A percentile compares a stretch with the other conserved stretches of the same genome.
Conservation (phyloP, 2,329 filamentous ascomycete genomes). For the Albifimbria verrucaria region DNA sequence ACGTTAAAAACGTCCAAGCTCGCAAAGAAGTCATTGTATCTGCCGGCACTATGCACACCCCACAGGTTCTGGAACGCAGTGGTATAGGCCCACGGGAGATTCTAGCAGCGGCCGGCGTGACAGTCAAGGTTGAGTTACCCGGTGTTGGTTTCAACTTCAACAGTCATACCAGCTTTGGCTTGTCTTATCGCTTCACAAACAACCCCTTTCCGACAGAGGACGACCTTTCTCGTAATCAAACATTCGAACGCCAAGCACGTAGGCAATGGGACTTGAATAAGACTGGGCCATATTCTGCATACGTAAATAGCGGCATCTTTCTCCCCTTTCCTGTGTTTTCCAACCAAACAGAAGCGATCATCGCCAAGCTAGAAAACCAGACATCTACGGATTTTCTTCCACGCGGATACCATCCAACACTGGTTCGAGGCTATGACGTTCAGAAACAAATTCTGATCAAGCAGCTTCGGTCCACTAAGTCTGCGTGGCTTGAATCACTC, state of each 20-base stretch:
- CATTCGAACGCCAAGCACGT: background rate
- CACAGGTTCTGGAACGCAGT: slow-evolving; percentile 31
- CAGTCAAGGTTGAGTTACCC: slow-evolving; percentile 47
- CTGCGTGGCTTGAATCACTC: background rate
- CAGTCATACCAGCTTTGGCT: background rate
- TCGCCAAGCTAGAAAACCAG: background rate
- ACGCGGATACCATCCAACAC: background rate
- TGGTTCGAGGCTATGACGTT: background rate
- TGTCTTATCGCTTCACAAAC: background rate
- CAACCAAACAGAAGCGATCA: background rate
- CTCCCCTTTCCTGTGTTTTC: slow-evolving; percentile 1
- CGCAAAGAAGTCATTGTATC: slow-evolving; percentile 1
- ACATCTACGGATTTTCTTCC: background rate
- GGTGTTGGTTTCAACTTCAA: slow-evolving; percentile 71
- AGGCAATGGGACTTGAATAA: background rate
- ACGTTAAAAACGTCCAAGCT: background rate
- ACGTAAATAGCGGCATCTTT: slow-evolving; percentile 1
- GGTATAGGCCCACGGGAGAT: slow-evolving; percentile 29
- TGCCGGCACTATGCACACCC: slow-evolving; percentile 30
- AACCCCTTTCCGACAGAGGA: background rate
- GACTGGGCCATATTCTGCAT: background rate
- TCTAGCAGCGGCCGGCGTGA: slow-evolving; percentile 36
- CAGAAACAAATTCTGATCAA: background rate
- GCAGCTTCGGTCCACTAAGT: background rate
- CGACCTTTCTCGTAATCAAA: background rate